Evolutionary conservation across 1,284 basidiomycete genomes (phyloP).

Genomic region (Exobasidium rhododendri): DNA sequence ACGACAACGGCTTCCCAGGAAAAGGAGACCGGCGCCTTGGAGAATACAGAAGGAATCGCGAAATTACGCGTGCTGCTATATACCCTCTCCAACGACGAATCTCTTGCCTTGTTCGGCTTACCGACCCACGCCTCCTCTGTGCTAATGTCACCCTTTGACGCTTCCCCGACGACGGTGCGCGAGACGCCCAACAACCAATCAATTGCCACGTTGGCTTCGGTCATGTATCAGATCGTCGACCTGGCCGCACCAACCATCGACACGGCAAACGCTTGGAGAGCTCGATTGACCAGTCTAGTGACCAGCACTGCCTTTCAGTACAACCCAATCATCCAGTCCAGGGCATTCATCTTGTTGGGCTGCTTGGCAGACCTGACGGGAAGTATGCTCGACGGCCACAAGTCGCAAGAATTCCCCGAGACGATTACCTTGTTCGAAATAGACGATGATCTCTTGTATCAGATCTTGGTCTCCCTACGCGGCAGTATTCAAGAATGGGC

Average conservation of each 20-base stretch:
- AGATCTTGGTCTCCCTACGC: slow-evolving; percentile 72
- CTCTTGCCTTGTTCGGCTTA: slow-evolving; percentile 38
- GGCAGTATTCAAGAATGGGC: slow-evolving; percentile 49
- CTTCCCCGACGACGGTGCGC: slow-evolving; percentile 31
- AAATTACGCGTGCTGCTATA: slow-evolving; percentile 36
- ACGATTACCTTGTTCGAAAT: slow-evolving; percentile 50
- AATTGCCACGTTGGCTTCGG: slow-evolving; percentile 39
- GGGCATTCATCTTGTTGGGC: slow-evolving; percentile 81
- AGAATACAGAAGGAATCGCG: slow-evolving; percentile 15
- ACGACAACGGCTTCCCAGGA: neutral
- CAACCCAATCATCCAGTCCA: slow-evolving; percentile 81
- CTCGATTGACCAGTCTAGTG: slow-evolving; percentile 88
- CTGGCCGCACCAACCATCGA: slow-evolving; percentile 58
- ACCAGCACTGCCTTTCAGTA: slow-evolving; percentile 88
- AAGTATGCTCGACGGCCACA: slow-evolving; percentile 3
- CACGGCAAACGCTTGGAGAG: slow-evolving; percentile 83
- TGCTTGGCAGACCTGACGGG: slow-evolving; percentile 64
- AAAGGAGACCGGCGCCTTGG: neutral
- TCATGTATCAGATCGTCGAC: slow-evolving; percentile 45
- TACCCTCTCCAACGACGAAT: slow-evolving; percentile 35
- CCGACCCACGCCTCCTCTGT: slow-evolving; percentile 18
- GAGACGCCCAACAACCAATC: slow-evolving; percentile 37
- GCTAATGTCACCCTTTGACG: slow-evolving; percentile 21
- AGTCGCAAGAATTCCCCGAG: neutral
- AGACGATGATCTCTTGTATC: slow-evolving; percentile 82